These are phyloP conservation scores for Mycena venus DNA, from an alignment of 768 basidiomycete genomes.

Conservation along the genomic window DNA sequence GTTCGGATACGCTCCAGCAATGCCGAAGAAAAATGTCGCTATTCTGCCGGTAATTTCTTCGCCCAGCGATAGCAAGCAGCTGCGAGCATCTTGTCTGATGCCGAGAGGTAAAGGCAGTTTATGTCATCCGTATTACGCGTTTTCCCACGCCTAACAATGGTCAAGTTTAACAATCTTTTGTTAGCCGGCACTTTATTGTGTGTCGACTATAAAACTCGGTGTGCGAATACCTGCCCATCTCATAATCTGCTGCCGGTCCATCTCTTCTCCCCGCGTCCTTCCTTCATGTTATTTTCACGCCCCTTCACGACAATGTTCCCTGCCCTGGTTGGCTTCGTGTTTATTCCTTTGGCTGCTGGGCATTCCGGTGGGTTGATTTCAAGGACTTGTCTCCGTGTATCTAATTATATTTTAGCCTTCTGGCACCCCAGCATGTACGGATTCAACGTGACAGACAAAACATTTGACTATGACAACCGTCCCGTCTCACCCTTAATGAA, in stretches of 20 bases:
- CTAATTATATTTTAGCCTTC: constrained; percentile 49
- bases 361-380: constrained; percentile 24
- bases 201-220: neutral
- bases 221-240: neutral
- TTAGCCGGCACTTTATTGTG: neutral
- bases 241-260: neutral
- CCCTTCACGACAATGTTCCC: constrained; percentile 22
- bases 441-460: constrained; percentile 72
- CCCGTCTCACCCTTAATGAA: constrained; percentile 53
- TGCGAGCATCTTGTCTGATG: too few relatives aligned
- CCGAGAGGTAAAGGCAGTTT: too few relatives aligned
- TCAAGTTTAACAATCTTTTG: neutral
- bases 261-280: neutral
- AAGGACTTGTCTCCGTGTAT: neutral
- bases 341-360: neutral
- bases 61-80: too few relatives aligned
- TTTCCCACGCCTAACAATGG: neutral
- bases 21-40: too few relatives aligned
- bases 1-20: too few relatives aligned
- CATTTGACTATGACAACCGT: constrained; percentile 74
- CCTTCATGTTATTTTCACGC: constrained; percentile 27
- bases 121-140: too few relatives aligned
- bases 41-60: too few relatives aligned
- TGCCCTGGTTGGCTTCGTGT: constrained; percentile 25
- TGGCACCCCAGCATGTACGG: constrained; percentile 75